Evolutionary conservation across 1,139 yeast genomes (phyloP).

Genomic region (Hyphopichia fennica): DNA sequence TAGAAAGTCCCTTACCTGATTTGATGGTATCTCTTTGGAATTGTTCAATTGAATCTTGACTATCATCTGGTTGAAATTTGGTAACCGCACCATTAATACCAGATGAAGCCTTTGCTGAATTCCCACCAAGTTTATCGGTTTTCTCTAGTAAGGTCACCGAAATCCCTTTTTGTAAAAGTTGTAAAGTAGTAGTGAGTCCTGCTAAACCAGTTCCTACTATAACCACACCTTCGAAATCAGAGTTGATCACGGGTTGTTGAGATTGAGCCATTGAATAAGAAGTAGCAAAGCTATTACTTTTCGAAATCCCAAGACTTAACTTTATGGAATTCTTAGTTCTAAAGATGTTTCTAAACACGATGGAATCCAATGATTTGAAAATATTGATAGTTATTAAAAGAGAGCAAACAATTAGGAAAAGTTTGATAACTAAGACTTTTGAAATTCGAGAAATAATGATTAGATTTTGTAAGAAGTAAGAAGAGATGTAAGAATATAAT

Average conservation of each 20-base stretch:
- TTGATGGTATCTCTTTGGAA: constrained; percentile 29
- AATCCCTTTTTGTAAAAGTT: constrained; percentile 23
- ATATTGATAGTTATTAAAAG: neutral
- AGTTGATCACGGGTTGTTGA: neutral
- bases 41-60: constrained; percentile 21
- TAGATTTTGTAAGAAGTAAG: no score
- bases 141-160: constrained; percentile 33
- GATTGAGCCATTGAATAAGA: neutral
- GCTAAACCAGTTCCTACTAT: constrained; percentile 41
- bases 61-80: constrained; percentile 19
- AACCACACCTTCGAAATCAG: constrained; percentile 7
- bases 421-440: neutral
- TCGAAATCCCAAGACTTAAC: neutral
- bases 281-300: neutral
- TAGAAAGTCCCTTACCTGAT: constrained; percentile 32
- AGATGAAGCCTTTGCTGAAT: constrained; percentile 40
- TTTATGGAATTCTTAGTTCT: neutral
- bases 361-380: neutral
- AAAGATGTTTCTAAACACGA: neutral
- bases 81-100: constrained; percentile 43
- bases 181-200: constrained; percentile 32
- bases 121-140: constrained; percentile 33
- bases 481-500: no score
- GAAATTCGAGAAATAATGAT: neutral
- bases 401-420: neutral